Base-by-base conservation (phyloP, 352 stramenopile genomes). In the Aphanomyces euteiches region DNA sequence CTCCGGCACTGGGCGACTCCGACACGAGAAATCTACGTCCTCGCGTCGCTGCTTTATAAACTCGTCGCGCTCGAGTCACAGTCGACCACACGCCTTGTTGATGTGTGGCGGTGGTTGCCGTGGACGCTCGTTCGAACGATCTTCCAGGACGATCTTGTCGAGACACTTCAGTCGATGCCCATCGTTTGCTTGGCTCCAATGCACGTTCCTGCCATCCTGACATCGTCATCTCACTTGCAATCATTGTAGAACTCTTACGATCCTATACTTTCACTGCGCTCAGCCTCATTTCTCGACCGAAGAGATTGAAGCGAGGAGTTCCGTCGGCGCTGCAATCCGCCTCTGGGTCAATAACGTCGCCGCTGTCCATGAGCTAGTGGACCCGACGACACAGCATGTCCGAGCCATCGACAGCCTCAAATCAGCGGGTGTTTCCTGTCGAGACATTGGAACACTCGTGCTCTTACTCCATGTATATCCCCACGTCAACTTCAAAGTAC, bases 281-380 rank as follows among this genome's bases (percentile, higher is more conserved):
- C 64, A 70, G 39, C 19, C 64, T 8, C 53, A 17, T n/a, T 70
- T 70, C 21, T 39, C 15, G 15, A 34, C 38, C 10, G 17, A 21
- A 37, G 45, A 47, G n/a, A 70, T 70, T 43, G 54, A 70, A n/a
- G 34, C 34, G 6, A 47, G 64, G 17, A 63, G 47, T 4, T 47
- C 53, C 3, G 64, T 70, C 15, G 64, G 64, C 2, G 17, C 64
- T 3, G 64, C 64, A 8, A 38, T 70, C 4, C 48, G 64, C 37
- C n/a, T 64, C 34, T 70, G 64, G 64, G 64, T 70, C 3, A 19
- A 70, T 38, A 70, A 70, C 54, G 47, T 70, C 39, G 64, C 64
- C 19, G 64, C 54, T 5, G 64, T 70, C 7, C 64, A 70, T 34
- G 64, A 70, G 8, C 19, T 70, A 19, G 64, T 70, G 10, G 45